These are phyloP conservation scores for Paxillus involutus DNA, from an alignment of 768 basidiomycete genomes.

Conservation along the genomic window DNA sequence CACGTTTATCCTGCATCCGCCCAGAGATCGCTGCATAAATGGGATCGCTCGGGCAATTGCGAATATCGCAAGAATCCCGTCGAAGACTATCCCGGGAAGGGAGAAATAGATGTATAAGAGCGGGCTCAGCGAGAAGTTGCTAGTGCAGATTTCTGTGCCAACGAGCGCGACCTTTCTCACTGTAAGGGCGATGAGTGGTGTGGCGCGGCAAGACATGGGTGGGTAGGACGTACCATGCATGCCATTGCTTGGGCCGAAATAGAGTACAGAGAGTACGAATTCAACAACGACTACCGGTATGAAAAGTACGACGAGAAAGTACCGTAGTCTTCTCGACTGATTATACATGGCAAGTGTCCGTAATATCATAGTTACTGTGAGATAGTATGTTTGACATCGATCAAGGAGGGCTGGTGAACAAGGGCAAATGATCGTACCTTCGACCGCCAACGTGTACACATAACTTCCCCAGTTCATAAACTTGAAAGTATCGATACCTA, in stretches of 20 bases:
- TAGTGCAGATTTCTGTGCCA: not conserved
- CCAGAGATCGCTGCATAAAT: not conserved
- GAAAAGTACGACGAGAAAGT: not conserved
- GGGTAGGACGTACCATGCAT: not conserved
- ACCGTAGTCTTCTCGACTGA: conserved; percentile 1
- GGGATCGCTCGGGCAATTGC: not conserved
- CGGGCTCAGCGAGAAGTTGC: not conserved
- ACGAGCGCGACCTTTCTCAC: not conserved
- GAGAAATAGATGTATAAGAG: conserved; percentile 1
- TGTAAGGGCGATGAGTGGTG: not conserved
- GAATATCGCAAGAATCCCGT: not conserved
- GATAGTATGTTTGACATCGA: not conserved
- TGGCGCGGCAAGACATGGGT: not conserved
- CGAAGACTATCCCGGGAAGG: conserved; percentile 2
- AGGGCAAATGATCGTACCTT: not conserved
- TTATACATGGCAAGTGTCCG: conserved; percentile 10
- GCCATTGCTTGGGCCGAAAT: conserved; percentile 1
- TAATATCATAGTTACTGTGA: conserved; percentile 7
- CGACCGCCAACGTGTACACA: conserved; percentile 7
- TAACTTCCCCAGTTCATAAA: conserved; percentile 9
- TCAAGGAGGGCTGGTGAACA: not conserved
- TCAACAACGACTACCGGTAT: not conserved
- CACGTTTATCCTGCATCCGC: not conserved
- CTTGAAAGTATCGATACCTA: conserved; percentile 1
- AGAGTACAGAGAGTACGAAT: not conserved